These are phyloP conservation scores for Eucalyptus leucophloia DNA, from an alignment of 345 rosid genomes.

Conservation along the genomic window DNA sequence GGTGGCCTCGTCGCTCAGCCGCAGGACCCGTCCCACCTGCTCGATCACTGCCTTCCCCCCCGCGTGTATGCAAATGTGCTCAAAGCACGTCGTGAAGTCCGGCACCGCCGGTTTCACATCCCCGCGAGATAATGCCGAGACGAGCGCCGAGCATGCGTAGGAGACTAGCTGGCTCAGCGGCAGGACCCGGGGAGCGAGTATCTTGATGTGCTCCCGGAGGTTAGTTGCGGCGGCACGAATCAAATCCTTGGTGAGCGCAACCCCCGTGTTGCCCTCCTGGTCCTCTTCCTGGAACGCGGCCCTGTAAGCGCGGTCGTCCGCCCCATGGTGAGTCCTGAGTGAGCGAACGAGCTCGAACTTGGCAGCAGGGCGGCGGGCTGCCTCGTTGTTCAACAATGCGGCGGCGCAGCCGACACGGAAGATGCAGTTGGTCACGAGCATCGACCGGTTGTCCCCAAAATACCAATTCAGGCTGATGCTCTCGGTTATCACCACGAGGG, in stretches of 20 bases:
- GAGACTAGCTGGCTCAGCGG: not conserved
- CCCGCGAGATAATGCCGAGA: not conserved
- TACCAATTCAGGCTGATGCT: slow-evolving; percentile 8
- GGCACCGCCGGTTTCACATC: not conserved
- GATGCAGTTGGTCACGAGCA: slow-evolving; percentile 13
- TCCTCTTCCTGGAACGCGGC: slow-evolving; percentile 10
- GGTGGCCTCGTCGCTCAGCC: not conserved
- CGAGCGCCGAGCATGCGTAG: not conserved
- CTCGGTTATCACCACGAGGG: slow-evolving; percentile 3
- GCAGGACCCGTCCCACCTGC: not conserved
- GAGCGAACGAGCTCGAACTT: not conserved
- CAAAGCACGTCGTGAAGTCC: slow-evolving; percentile 2
- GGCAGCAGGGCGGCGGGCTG: not conserved
- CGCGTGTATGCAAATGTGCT: slow-evolving; percentile 4
- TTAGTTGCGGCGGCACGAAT: not conserved
- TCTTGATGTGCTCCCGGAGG: not conserved
- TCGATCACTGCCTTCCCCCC: slow-evolving; percentile 12
- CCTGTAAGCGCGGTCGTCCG: slow-evolving; percentile 2
- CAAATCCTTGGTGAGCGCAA: slow-evolving; percentile 4
- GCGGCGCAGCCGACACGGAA: slow-evolving; percentile 8
- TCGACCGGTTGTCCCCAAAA: slow-evolving; percentile 1
- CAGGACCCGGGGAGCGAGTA: slow-evolving; percentile 2
- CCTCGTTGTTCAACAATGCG: not conserved
- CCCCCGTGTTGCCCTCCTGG: not conserved
- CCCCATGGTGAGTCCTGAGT: slow-evolving; percentile 6